Conservation (phyloP, 2,329 filamentous ascomycete genomes). For the Alternaria panax region DNA sequence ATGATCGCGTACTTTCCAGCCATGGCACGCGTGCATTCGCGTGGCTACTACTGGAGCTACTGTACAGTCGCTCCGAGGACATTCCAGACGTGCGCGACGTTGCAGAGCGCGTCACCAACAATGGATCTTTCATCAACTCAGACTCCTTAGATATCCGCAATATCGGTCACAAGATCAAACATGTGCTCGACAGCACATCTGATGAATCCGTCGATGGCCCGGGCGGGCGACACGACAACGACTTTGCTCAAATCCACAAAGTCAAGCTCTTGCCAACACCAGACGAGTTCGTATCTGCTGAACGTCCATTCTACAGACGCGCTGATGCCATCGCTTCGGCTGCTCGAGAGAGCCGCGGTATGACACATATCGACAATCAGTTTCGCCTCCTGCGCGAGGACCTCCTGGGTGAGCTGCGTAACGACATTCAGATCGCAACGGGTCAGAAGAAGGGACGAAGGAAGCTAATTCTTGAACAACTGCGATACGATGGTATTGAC, state of each 20-base stretch:
- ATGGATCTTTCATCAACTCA: conserved; percentile 32
- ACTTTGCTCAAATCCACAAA: conserved; percentile 66
- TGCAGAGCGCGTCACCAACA: conserved; percentile 31
- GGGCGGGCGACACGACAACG: conserved; percentile 78
- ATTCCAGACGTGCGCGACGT: conserved; percentile 35
- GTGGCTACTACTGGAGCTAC: conserved; percentile 57
- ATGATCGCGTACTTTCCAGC: conserved; percentile 29
- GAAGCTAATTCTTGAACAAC: conserved; percentile 49
- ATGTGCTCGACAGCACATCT: conserved; percentile 57
- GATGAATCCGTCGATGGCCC: conserved; percentile 54
- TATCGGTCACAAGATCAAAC: conserved; percentile 63
- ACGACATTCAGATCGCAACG: conserved; percentile 63
- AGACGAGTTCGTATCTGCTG: conserved; percentile 66
- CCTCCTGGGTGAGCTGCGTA: conserved; percentile 70
- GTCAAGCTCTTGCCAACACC: conserved; percentile 71
- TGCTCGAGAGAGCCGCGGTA: conserved; percentile 49
- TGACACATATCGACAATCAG: conserved; percentile 70
- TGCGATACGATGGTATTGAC: conserved; percentile 53
- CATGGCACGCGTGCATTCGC: conserved; percentile 44
- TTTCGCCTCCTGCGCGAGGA: conserved; percentile 76
- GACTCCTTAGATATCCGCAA: conserved; percentile 61
- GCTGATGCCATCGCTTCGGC: conserved; percentile 59
- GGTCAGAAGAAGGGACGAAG: conserved; percentile 59
- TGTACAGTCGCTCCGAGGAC: conserved; percentile 46
- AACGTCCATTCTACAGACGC: conserved; percentile 62